Evolutionary conservation across 768 basidiomycete species (phyloP), one percentile per base, ranked within the genome.

Genomic region (Trametes sanguinea): DNA sequence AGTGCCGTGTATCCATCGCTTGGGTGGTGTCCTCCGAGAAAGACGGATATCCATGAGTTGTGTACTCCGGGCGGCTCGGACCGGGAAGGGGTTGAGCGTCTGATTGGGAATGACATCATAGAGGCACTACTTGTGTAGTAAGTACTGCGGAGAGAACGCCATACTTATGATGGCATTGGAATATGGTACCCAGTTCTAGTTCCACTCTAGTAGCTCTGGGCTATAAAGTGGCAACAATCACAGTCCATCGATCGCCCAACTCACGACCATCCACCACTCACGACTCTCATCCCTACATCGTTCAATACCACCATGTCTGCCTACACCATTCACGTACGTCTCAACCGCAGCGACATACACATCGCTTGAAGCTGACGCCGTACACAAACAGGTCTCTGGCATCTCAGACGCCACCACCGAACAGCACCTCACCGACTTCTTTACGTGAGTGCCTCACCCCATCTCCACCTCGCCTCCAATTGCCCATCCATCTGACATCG

Each of bases 361-460:
- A n/a, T 27, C 17, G 11, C 27, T 13, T 22, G 32, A 16, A 35
- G 27, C 13, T 39, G 16, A 52, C 52, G 10, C 13, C n/a, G 8
- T 11, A 10, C 5, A 7, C 29, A 30, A 4, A 40, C 63, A 94
- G 90, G 92, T 96, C 53, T 81, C 88, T 17, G 83, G 83, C 51
- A 83, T 97, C 70, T 76, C 89, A 5, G 73, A 86, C 2, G 74
- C 76, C 43, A 94, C 92, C 11, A 85, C 83, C 27, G 77, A 90
- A 70, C 71, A 78, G 17, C 84, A 90, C 61, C 80, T 98, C 57
- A 76, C 84, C 65, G 88, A 94, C 64, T 94, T 90, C 76, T 93
- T 94, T 79, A 82, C 86, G 90, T 91, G 78, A 47, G 85, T 74
- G 45, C 57, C 16, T 43, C 22, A 22, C 27, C 52, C 37, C n/a